Evolutionary conservation across 1,284 basidiomycete species (phyloP).

Genomic region (Golubevia pallescens): DNA sequence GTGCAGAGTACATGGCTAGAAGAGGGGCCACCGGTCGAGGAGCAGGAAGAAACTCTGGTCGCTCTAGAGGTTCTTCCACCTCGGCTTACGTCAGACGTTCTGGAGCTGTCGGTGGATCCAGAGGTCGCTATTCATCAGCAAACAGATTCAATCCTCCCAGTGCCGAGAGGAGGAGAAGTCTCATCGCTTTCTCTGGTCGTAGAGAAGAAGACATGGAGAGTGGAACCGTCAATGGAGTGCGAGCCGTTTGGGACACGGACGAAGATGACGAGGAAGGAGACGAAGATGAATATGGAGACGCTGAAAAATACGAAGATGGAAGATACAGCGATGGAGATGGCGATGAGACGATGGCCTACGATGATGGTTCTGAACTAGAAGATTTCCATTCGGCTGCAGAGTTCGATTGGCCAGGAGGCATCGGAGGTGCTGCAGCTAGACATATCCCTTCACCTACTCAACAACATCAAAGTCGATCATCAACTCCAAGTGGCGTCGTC

Average conservation of each 20-base stretch:
- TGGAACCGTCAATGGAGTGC: constrained; percentile 37
- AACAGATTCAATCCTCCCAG: background rate
- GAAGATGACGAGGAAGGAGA: constrained; percentile 15
- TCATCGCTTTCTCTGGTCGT: constrained; percentile 28
- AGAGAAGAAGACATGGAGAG: constrained; percentile 37
- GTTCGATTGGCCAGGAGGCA: no score
- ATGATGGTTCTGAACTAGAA: no score
- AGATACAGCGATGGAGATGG: constrained; percentile 36
- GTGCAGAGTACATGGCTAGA: background rate
- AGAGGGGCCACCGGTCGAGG: background rate
- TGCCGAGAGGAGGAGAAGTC: background rate
- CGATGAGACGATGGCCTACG: constrained; percentile 11
- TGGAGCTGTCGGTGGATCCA: background rate
- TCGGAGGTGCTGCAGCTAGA: no score
- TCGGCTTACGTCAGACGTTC: no score
- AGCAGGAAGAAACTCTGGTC: background rate
- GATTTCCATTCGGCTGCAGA: no score
- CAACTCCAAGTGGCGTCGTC: no score
- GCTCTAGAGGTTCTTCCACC: no score
- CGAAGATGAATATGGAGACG: constrained; percentile 15
- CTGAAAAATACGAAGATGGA: constrained; percentile 17
- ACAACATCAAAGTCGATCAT: no score
- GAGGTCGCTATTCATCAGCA: constrained; percentile 33
- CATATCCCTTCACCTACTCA: no score
- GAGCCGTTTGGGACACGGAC: constrained; percentile 25